A percentile compares a stretch with the other conserved stretches of the same genome.
phyloP scores from a whole-genome alignment of 257 asterid genomes.

The Knoxia roxburghii region DNA sequence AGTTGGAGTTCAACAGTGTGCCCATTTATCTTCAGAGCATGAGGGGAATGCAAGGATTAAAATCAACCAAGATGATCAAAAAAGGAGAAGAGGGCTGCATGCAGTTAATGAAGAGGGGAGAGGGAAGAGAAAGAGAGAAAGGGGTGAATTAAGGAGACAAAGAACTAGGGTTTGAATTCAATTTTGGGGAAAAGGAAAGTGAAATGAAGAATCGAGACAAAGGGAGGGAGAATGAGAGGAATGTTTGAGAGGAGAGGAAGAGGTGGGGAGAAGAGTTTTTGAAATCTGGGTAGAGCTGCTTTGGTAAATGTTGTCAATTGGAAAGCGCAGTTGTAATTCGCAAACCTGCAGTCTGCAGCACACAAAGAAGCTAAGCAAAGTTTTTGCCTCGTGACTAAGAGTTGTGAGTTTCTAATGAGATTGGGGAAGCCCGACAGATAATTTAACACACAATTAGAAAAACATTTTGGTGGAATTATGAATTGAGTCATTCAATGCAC shows the following conservation, averaged over 20 bases:
- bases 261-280: conserved; percentile 10
- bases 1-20: conserved; percentile 18
- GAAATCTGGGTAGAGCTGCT: conserved; percentile 22
- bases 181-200: background rate
- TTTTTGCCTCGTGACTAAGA: too few relatives aligned
- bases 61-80: conserved; percentile 13
- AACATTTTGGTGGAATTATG: too few relatives aligned
- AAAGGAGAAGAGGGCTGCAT: conserved; percentile 32
- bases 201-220: conserved; percentile 5
- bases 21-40: conserved; percentile 4
- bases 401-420: too few relatives aligned
- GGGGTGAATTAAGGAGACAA: conserved; percentile 14
- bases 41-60: background rate
- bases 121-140: background rate
- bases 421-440: too few relatives aligned
- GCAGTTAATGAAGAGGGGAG: conserved; percentile 1
- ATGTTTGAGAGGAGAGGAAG: background rate
- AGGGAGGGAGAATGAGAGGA: background rate
- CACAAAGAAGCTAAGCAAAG: too few relatives aligned
- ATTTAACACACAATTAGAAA: too few relatives aligned
- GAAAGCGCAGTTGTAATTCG: too few relatives aligned
- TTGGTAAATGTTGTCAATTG: too few relatives aligned
- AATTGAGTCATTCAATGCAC: too few relatives aligned
- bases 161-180: conserved; percentile 36
- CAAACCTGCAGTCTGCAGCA: too few relatives aligned